phyloP scores from a whole-genome alignment of 257 asterid genomes.

The Nicotiana tabacum region DNA sequence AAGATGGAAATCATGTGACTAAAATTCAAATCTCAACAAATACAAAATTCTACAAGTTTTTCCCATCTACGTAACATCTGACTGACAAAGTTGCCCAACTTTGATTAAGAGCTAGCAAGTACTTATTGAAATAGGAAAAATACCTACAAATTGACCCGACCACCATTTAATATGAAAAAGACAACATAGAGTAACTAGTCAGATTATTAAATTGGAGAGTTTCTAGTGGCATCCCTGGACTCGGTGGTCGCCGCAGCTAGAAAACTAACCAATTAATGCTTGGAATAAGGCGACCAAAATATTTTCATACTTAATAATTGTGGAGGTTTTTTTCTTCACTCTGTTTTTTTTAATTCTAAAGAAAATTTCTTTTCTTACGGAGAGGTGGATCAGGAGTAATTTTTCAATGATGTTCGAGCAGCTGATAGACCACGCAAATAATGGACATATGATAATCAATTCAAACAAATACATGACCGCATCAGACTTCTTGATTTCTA shows the following conservation, averaged over 20 bases:
- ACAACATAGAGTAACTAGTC: not conserved
- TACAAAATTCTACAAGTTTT: too few species aligned
- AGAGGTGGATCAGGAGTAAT: not conserved
- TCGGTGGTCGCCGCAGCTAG: not conserved
- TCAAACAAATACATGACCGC: not conserved
- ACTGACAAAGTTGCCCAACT: too few species aligned
- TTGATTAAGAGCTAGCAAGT: too few species aligned
- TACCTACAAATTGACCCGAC: too few species aligned
- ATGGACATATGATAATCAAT: not conserved
- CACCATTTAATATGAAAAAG: too few species aligned
- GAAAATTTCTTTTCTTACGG: not conserved
- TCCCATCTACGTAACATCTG: too few species aligned
- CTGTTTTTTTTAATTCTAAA: not conserved
- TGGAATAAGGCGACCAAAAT: not conserved
- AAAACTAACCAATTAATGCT: constrained; percentile 1
- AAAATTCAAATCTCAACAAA: too few species aligned
- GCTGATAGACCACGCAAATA: not conserved
- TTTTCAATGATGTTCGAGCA: not conserved
- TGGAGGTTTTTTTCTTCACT: not conserved
- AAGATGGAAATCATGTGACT: too few species aligned
- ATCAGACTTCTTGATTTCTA: not conserved
- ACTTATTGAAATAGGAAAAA: too few species aligned
- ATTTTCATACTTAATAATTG: not conserved
- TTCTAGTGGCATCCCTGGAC: not conserved
- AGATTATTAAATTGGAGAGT: not conserved